phyloP scores from a whole-genome alignment of 768 basidiomycete species.

The Imleria badia region DNA sequence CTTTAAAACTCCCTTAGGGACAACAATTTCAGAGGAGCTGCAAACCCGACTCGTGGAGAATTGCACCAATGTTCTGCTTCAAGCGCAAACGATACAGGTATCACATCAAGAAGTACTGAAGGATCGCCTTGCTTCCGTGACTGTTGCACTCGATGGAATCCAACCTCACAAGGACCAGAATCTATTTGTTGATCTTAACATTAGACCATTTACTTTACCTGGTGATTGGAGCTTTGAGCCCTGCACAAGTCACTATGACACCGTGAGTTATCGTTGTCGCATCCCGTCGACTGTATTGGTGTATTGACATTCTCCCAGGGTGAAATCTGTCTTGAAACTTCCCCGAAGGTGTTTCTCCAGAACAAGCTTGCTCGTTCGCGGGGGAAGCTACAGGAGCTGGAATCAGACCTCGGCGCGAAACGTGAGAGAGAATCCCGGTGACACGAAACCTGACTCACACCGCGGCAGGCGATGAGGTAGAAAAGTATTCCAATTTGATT shows the following conservation, averaged over 20 bases:
- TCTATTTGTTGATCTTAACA: conserved; percentile 71
- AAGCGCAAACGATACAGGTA: conserved; percentile 58
- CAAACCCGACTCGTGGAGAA: conserved; percentile 62
- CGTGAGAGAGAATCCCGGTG: conserved; percentile 42
- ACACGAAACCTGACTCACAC: conserved; percentile 6
- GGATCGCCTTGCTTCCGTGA: conserved; percentile 45
- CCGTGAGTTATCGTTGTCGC: conserved; percentile 43
- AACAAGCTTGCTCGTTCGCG: conserved; percentile 67
- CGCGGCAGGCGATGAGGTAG: conserved; percentile 51
- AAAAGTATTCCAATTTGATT: conserved; percentile 48
- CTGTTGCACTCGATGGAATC: conserved; percentile 50
- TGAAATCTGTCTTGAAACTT: conserved; percentile 62
- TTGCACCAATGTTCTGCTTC: conserved; percentile 53
- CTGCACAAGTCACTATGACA: conserved; percentile 72
- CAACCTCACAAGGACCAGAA: conserved; percentile 62
- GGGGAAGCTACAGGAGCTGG: conserved; percentile 61
- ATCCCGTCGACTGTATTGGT: not conserved
- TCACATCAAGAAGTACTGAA: conserved; percentile 61
- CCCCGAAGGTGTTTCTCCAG: conserved; percentile 77
- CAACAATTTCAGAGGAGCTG: conserved; percentile 53
- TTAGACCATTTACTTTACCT: conserved; percentile 62
- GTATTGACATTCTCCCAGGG: conserved; percentile 12
- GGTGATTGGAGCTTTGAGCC: conserved; percentile 75
- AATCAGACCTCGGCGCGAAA: conserved; percentile 56
- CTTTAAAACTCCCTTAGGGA: not conserved